These are phyloP conservation scores for Durotheca rogersii DNA, from an alignment of 495 filamentous ascomycete genomes.

Conservation along the genomic window DNA sequence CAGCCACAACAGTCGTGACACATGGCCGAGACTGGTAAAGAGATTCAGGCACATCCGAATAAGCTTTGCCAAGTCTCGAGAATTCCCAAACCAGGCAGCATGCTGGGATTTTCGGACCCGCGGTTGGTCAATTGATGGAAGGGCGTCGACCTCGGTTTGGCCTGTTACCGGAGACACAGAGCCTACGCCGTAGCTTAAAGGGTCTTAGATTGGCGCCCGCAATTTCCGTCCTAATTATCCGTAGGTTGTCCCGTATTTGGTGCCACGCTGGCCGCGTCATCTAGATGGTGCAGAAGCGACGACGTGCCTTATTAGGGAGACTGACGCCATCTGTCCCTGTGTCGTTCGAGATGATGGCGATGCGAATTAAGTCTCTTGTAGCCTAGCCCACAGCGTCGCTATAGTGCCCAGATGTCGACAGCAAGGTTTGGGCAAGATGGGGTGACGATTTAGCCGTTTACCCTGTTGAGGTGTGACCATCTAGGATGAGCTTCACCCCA, in stretches of 20 bases:
- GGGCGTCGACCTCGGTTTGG: constrained; percentile 48
- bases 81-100: constrained; percentile 5
- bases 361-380: constrained; percentile 10
- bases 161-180: constrained; percentile 40
- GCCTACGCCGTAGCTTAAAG: constrained; percentile 44
- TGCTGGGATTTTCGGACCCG: constrained; percentile 1
- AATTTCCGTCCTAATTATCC: constrained; percentile 26
- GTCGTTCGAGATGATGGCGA: constrained; percentile 7
- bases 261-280: constrained; percentile 22
- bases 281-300: neutral
- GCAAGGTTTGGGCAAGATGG: constrained; percentile 4
- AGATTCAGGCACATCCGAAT: constrained; percentile 17
- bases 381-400: neutral
- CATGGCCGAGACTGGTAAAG: constrained; percentile 6
- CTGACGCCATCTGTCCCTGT: constrained; percentile 22
- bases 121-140: constrained; percentile 40
- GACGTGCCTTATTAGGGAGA: neutral
- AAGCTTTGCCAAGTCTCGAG: constrained; percentile 30
- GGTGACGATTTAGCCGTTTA: constrained; percentile 14
- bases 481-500: neutral
- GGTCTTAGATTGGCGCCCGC: constrained; percentile 43
- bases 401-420: neutral
- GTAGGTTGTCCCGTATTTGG: constrained; percentile 4
- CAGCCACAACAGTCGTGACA: constrained; percentile 4
- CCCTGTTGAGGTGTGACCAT: neutral